Base-by-base conservation (phyloP, 2,329 filamentous ascomycete species). In the Curvularia eragrostidis region DNA sequence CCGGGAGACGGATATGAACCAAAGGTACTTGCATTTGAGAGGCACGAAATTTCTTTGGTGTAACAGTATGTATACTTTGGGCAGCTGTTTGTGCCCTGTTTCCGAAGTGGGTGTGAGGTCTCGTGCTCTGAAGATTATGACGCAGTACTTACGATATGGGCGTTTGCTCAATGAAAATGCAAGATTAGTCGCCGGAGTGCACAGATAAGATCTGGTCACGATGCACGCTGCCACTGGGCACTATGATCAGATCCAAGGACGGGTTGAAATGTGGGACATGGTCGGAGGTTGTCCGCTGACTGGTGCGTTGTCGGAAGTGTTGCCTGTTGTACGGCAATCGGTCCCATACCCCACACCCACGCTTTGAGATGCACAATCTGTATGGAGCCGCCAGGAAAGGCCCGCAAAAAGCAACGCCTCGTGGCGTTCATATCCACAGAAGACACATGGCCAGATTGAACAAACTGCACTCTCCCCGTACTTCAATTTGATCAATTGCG, bases 111-210 rank as follows among this genome's bases (percentile, higher is more conserved):
- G 52, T 21, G 50, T 19, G 18, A 50, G 47, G 56, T 58, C 56
- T 49, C 56, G 56, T 50, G 54, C 54, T 13, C 34, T 30, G 23
- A 24, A 41, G 23, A 24, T 32, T 24, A 53, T 55, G 56, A 58
- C 56, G 56, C 36, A 58, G 26, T 30, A 43, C 41, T 7, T 26
- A 43, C 26, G 46, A 38, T 32, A 41, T 47, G 19, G 52, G 26
- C 38, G 26, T 38, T 18, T 21, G 47, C 23, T 48, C 58, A 24
- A 38, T 48, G 47, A 46, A n/a, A 43, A 32, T 42, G 51, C 46
- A 46, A 32, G 18, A 23, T 9, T 39, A 21, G 21, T 28, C 38
- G 24, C 30, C 44, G 26, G 12, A n/a, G 43, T 19, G 44, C 28
- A 41, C 34, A 23, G 48, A 54, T 32, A 1, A 8, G 15, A 21